Percentiles rank a stretch among this genome's conserved stretches.
phyloP scores from a whole-genome alignment of 2,329 filamentous ascomycete species.

The Reticulascus tulasneorum region DNA sequence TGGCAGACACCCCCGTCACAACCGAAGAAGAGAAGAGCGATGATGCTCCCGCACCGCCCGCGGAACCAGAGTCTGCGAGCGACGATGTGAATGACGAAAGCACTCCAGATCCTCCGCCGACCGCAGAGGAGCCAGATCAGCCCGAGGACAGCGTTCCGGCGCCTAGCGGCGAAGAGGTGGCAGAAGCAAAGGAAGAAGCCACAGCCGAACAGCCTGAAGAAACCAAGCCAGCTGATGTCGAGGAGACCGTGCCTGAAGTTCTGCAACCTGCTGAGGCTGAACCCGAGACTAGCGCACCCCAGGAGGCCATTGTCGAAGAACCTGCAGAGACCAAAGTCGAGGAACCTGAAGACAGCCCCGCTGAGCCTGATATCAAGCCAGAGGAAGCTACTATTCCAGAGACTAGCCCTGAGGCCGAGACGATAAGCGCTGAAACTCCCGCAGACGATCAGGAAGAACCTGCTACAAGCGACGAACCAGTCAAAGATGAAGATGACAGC shows the following conservation, averaged over 20 bases:
- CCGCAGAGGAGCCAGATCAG: too few species aligned
- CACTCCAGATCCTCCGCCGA: too few species aligned
- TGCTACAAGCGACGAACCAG: neutral
- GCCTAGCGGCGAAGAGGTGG: too few species aligned
- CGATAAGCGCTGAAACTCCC: neutral
- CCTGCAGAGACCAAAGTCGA: neutral
- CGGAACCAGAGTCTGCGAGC: neutral
- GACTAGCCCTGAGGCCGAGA: neutral
- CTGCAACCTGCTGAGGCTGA: conserved; percentile 30
- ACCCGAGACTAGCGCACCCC: neutral
- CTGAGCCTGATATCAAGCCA: conserved; percentile 6
- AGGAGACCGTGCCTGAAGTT: conserved; percentile 38
- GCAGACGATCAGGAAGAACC: neutral
- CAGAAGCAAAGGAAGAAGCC: too few species aligned
- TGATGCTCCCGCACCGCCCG: neutral
- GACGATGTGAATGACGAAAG: neutral
- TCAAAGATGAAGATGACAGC: neutral
- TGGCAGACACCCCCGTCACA: too few species aligned
- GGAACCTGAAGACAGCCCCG: conserved; percentile 10
- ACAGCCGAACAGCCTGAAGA: too few species aligned
- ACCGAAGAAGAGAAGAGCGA: neutral
- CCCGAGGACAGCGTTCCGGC: too few species aligned
- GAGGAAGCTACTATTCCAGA: conserved; percentile 1
- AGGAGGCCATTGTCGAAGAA: neutral
- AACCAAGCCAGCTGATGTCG: conserved; percentile 22